phyloP scores from a whole-genome alignment of 2,329 filamentous ascomycete species.

The Aspergillus aculeatinus region DNA sequence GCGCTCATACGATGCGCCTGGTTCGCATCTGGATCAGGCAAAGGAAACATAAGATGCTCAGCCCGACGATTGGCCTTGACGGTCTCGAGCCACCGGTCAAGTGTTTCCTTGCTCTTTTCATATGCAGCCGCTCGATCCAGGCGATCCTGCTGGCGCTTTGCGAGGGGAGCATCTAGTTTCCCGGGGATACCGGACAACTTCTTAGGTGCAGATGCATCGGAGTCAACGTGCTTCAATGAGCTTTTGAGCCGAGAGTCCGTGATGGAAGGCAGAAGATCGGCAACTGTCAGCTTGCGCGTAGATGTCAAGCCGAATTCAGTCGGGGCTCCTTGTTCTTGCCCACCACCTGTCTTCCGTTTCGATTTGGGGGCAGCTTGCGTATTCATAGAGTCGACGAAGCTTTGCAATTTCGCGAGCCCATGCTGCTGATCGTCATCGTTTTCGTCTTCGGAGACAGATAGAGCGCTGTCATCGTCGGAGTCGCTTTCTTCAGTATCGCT shows the following conservation, averaged over 20 bases:
- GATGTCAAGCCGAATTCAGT: constrained; percentile 59
- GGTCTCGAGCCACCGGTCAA: constrained; percentile 90
- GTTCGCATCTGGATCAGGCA: constrained; percentile 68
- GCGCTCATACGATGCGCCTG: constrained; percentile 55
- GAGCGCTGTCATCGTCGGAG: constrained; percentile 52
- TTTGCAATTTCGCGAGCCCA: constrained; percentile 64
- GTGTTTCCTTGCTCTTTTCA: constrained; percentile 84
- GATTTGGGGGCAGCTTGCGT: constrained; percentile 37
- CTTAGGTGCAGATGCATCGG: constrained; percentile 35
- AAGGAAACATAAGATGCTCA: constrained; percentile 84
- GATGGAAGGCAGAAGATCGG: constrained; percentile 71
- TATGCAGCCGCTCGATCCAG: constrained; percentile 80
- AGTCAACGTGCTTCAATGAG: constrained; percentile 69
- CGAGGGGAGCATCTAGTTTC: constrained; percentile 78
- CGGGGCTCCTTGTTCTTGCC: constrained; percentile 62
- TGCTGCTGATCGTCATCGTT: constrained; percentile 25
- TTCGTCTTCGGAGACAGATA: constrained; percentile 37
- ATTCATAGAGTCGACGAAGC: constrained; percentile 66
- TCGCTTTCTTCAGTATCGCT: constrained; percentile 46
- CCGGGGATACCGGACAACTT: constrained; percentile 57
- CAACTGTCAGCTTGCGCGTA: constrained; percentile 69
- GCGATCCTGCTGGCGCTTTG: constrained; percentile 81
- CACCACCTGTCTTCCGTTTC: constrained; percentile 41
- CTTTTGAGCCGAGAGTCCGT: constrained; percentile 75
- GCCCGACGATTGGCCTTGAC: constrained; percentile 91